phyloP scores from a whole-genome alignment of 805 yeast species.

The Hanseniaspora osmophila region DNA sequence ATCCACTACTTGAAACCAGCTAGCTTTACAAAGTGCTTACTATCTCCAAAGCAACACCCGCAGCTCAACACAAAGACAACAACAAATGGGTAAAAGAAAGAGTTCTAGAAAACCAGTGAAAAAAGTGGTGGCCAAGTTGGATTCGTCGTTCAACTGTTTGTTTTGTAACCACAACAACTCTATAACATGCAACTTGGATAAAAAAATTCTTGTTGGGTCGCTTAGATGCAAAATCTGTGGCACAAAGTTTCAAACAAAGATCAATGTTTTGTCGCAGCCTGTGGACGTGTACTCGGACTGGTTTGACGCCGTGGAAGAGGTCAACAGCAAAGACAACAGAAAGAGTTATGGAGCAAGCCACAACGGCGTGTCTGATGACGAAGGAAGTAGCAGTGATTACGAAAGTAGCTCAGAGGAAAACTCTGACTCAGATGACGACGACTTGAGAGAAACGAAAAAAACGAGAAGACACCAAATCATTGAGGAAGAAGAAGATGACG shows the following conservation, averaged over 20 bases:
- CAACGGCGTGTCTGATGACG: slow-evolving; percentile 10
- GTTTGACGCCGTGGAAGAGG: slow-evolving; percentile 89
- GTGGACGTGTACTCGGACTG: slow-evolving; percentile 93
- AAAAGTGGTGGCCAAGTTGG: slow-evolving; percentile 64
- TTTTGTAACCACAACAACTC: slow-evolving; percentile 94
- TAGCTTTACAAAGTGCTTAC: too few relatives aligned
- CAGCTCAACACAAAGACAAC: background rate
- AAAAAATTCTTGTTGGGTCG: slow-evolving; percentile 64
- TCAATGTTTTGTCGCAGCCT: slow-evolving; percentile 67
- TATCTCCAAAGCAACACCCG: too few relatives aligned
- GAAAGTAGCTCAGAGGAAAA: slow-evolving; percentile 22
- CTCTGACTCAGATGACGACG: slow-evolving; percentile 6
- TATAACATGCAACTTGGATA: slow-evolving; percentile 77
- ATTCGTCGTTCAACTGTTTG: slow-evolving; percentile 74
- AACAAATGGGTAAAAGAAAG: slow-evolving; percentile 55
- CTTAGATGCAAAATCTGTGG: slow-evolving; percentile 88
- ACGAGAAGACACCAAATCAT: background rate
- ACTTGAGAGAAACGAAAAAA: background rate
- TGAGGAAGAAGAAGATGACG: slow-evolving; percentile 1
- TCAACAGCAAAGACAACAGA: slow-evolving; percentile 25
- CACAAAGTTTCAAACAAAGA: slow-evolving; percentile 78
- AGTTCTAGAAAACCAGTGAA: slow-evolving; percentile 71
- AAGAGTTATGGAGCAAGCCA: slow-evolving; percentile 14
- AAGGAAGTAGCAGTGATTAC: slow-evolving; percentile 20
- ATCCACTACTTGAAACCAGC: too few relatives aligned